Evolutionary conservation across 768 basidiomycete species (phyloP).

Genomic region (Kwoniella dejecticola): DNA sequence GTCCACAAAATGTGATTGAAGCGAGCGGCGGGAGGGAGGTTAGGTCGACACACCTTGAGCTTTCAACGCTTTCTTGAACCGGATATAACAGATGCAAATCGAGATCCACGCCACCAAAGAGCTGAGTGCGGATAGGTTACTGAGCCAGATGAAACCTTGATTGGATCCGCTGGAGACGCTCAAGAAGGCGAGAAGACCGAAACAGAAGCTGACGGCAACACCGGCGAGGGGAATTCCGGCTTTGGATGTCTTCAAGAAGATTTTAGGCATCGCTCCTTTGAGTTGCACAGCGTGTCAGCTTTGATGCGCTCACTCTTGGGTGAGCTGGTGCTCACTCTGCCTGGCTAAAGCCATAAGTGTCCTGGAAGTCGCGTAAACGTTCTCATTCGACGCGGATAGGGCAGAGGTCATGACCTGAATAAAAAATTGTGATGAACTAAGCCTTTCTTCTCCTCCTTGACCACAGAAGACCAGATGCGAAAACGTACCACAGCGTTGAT

Average conservation of each 20-base stretch:
- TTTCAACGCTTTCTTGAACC: conserved; percentile 15
- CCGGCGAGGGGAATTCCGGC: conserved; percentile 10
- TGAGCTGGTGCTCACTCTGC: background rate
- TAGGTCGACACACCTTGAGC: background rate
- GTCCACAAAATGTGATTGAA: background rate
- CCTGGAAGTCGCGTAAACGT: background rate
- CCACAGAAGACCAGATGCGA: background rate
- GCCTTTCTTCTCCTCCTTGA: background rate
- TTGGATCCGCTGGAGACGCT: conserved; percentile 42
- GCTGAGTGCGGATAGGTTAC: conserved; percentile 12
- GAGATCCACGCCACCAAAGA: conserved; percentile 13
- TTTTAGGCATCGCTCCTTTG: conserved; percentile 14
- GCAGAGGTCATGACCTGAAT: background rate
- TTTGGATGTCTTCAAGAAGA: conserved; percentile 8
- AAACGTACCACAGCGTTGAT: conserved; percentile 45
- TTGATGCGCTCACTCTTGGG: no score
- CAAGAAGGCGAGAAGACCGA: background rate
- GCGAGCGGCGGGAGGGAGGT: background rate
- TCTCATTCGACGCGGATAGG: background rate
- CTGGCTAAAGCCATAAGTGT: background rate
- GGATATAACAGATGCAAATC: conserved; percentile 3
- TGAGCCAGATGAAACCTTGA: conserved; percentile 10
- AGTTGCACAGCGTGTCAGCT: no score
- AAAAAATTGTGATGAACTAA: background rate
- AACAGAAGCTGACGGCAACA: conserved; percentile 1